Conservation (phyloP, 2,329 filamentous ascomycete genomes). For the Fusarium sp. region DNA sequence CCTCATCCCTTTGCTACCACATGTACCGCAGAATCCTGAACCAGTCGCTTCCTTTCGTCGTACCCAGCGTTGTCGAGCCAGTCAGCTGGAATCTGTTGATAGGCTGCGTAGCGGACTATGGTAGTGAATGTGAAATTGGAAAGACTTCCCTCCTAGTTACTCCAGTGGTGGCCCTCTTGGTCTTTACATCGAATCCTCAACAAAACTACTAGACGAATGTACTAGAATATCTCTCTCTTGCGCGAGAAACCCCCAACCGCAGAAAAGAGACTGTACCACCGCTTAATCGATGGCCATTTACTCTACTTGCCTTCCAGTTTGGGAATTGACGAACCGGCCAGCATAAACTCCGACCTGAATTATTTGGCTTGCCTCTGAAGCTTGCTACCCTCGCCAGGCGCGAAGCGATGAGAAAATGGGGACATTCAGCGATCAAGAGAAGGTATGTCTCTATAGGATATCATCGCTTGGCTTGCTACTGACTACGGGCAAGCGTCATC, state of each 20-base stretch:
- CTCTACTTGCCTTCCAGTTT: constrained; percentile 1
- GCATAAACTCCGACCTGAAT: too few relatives aligned
- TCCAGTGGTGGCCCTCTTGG: background rate
- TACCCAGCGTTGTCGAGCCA: constrained; percentile 31
- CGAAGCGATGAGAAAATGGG: constrained; percentile 28
- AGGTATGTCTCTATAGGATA: constrained; percentile 53
- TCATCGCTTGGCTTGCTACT: background rate
- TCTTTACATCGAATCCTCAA: background rate
- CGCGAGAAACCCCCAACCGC: background rate
- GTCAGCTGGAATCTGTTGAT: constrained; percentile 14
- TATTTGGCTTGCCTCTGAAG: background rate
- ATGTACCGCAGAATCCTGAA: constrained; percentile 28
- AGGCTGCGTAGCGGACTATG: background rate
- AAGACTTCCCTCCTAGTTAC: background rate
- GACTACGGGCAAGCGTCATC: constrained; percentile 59
- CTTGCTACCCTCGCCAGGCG: background rate
- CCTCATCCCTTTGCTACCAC: constrained; percentile 34
- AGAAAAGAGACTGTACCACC: background rate
- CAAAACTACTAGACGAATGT: background rate
- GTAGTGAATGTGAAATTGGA: background rate
- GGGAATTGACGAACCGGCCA: background rate
- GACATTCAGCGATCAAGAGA: constrained; percentile 62
- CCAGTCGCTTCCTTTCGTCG: constrained; percentile 34
- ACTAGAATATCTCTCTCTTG: background rate
- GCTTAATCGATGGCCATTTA: constrained; percentile 1